These are phyloP conservation scores for Olyra latifolia DNA, from an alignment of 176 grass and related monocot species.

Conservation along the genomic window DNA sequence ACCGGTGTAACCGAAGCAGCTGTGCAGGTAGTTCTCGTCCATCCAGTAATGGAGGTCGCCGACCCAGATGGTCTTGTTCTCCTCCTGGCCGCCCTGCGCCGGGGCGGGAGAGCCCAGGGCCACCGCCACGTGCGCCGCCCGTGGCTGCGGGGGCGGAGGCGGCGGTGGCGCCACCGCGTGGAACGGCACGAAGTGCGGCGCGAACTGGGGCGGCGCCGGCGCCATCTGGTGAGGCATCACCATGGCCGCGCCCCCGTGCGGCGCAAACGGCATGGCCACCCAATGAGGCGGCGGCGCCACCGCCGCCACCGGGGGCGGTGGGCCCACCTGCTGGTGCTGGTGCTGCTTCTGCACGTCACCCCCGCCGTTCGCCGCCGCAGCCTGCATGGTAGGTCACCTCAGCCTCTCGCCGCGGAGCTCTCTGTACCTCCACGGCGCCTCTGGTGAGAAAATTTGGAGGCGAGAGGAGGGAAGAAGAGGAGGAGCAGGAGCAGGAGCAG, in stretches of 20 bases:
- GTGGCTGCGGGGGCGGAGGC: constrained; percentile 22
- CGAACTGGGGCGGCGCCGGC: constrained; percentile 72
- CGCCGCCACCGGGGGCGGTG: constrained; percentile 27
- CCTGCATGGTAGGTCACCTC: constrained; percentile 67
- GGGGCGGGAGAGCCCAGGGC: constrained; percentile 33
- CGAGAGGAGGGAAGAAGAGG: constrained; percentile 23
- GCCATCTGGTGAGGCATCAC: constrained; percentile 87
- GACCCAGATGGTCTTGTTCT: constrained; percentile 97
- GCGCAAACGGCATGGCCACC: constrained; percentile 67
- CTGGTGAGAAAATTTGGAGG: constrained; percentile 35
- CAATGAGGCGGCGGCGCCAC: constrained; percentile 46
- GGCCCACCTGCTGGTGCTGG: constrained; percentile 45
- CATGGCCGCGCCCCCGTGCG: constrained; percentile 54
- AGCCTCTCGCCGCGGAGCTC: background rate
- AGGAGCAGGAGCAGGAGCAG: constrained; percentile 25
- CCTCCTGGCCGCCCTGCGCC: constrained; percentile 57
- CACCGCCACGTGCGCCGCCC: constrained; percentile 9
- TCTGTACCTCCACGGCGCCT: background rate
- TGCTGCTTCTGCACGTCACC: constrained; percentile 53
- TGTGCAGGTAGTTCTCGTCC: constrained; percentile 98
- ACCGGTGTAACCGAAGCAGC: constrained; percentile 88
- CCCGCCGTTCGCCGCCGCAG: constrained; percentile 41
- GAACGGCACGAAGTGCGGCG: constrained; percentile 80
- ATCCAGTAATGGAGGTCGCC: constrained; percentile 99
- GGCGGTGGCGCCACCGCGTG: constrained; percentile 48